phyloP scores from a whole-genome alignment of 306 rosid genomes.

The Betula pendula region DNA sequence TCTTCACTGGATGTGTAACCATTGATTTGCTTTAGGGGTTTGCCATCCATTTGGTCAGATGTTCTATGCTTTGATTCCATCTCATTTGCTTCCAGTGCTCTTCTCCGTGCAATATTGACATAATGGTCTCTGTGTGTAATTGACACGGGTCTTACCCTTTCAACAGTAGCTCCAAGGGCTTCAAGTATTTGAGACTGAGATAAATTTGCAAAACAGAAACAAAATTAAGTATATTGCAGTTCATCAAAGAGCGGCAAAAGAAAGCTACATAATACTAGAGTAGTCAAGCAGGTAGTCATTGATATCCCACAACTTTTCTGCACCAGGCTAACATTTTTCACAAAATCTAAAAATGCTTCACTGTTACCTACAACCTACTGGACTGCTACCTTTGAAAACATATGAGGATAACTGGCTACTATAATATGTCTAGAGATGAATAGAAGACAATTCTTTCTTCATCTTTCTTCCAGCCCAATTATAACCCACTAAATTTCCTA shows the following conservation, averaged over 20 bases:
- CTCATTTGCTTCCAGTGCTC: conserved; percentile 78
- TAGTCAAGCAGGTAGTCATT: not conserved
- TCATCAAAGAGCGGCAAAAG: conserved; percentile 4
- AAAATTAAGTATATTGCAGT: not conserved
- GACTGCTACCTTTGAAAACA: not conserved
- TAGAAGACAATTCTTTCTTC: not conserved
- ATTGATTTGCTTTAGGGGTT: conserved; percentile 31
- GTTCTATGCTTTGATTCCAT: conserved; percentile 39
- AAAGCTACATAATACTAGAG: not conserved
- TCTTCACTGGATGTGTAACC: conserved; percentile 43
- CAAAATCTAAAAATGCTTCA: not conserved
- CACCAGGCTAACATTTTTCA: conserved; percentile 2
- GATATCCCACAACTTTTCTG: not conserved
- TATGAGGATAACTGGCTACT: not conserved
- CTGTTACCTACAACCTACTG: not conserved
- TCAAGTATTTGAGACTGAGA: conserved; percentile 80
- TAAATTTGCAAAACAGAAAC: conserved; percentile 7
- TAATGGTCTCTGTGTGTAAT: conserved; percentile 86
- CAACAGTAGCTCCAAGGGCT: conserved; percentile 86
- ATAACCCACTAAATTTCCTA: not conserved
- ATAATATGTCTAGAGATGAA: not conserved
- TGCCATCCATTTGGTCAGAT: conserved; percentile 33
- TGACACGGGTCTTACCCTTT: conserved; percentile 91
- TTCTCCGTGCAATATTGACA: conserved; percentile 80
- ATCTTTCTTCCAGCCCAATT: not conserved